These are phyloP conservation scores for Tolypocladium ovalisporum DNA, from an alignment of 2,329 filamentous ascomycete genomes.

Conservation along the genomic window DNA sequence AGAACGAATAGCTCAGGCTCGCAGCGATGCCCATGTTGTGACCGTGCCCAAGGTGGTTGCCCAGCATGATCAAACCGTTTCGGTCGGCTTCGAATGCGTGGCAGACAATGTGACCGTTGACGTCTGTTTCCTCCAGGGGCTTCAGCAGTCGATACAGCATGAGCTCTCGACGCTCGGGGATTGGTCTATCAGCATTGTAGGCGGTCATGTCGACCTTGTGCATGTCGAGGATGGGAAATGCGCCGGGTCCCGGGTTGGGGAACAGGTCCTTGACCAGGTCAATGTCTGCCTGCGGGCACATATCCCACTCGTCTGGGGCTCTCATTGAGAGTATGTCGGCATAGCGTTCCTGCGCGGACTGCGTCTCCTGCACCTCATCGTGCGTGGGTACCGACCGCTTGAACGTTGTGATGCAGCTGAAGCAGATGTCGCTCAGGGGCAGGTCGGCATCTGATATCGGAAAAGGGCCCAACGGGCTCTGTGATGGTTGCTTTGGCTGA, in stretches of 20 bases:
- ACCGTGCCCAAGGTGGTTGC: constrained; percentile 37
- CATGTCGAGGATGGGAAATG: constrained; percentile 41
- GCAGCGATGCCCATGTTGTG: constrained; percentile 28
- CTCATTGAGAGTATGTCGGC: constrained; percentile 25
- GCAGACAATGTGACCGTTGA: constrained; percentile 33
- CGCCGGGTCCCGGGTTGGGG: constrained; percentile 25
- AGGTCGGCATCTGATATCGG: constrained; percentile 25
- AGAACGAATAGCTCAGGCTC: constrained; percentile 39
- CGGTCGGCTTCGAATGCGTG: constrained; percentile 42
- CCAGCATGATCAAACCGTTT: constrained; percentile 42
- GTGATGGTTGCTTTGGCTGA: constrained; percentile 32
- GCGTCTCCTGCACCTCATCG: constrained; percentile 24
- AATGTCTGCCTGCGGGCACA: constrained; percentile 34
- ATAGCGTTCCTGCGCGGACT: constrained; percentile 31
- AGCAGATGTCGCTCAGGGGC: constrained; percentile 31
- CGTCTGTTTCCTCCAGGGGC: constrained; percentile 27
- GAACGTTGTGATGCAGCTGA: constrained; percentile 42
- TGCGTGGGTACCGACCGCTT: constrained; percentile 28
- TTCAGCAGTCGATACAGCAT: constrained; percentile 36
- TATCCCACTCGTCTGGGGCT: constrained; percentile 30
- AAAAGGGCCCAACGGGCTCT: constrained; percentile 23
- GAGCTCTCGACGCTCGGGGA: constrained; percentile 36
- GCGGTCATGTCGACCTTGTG: constrained; percentile 40
- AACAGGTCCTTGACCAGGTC: constrained; percentile 24
- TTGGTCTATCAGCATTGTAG: constrained; percentile 29